Percentiles rank a stretch among this genome's conserved stretches.
These are phyloP conservation scores for Leptographium lundbergii DNA, from an alignment of 2,329 filamentous ascomycete genomes.

Conservation along the genomic window DNA sequence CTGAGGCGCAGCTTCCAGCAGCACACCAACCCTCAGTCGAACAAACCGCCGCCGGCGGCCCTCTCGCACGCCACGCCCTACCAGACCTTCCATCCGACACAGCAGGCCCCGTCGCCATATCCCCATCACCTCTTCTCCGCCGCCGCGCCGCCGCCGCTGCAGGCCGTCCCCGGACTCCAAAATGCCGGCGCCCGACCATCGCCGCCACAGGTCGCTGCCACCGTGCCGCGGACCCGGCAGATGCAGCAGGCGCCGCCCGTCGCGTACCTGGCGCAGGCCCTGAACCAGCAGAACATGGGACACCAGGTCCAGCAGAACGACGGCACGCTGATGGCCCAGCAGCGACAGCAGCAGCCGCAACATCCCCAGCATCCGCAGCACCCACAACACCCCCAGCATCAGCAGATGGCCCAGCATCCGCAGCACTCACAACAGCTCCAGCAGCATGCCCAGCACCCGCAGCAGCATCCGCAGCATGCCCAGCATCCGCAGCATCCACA, in stretches of 20 bases:
- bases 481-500: slow-evolving; percentile 11
- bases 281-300: slow-evolving; percentile 20
- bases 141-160: slow-evolving; percentile 31
- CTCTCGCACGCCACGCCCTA: slow-evolving; percentile 41
- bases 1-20: slow-evolving; percentile 33
- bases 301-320: slow-evolving; percentile 20
- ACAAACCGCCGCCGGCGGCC: slow-evolving; percentile 39
- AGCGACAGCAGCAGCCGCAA: slow-evolving; percentile 14
- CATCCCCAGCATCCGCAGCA: slow-evolving; percentile 6
- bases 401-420: slow-evolving; percentile 3
- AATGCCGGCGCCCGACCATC: slow-evolving; percentile 29
- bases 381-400: slow-evolving; percentile 5
- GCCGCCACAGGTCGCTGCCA: slow-evolving; percentile 34
- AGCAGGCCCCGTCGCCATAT: slow-evolving; percentile 32
- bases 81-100: slow-evolving; percentile 32
- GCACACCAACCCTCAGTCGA: slow-evolving; percentile 28
- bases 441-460: slow-evolving; percentile 13
- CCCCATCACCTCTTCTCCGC: slow-evolving; percentile 40
- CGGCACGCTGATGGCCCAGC: slow-evolving; percentile 18
- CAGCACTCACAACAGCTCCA: slow-evolving; percentile 9
- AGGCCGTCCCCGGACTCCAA: slow-evolving; percentile 33
- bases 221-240: slow-evolving; percentile 32
- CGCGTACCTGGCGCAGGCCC: slow-evolving; percentile 22
- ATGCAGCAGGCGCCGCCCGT: slow-evolving; percentile 25
- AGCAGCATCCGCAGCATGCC: slow-evolving; percentile 8